Base-by-base conservation (phyloP, 148 eudicot genomes). In the Polygonum aviculare region DNA sequence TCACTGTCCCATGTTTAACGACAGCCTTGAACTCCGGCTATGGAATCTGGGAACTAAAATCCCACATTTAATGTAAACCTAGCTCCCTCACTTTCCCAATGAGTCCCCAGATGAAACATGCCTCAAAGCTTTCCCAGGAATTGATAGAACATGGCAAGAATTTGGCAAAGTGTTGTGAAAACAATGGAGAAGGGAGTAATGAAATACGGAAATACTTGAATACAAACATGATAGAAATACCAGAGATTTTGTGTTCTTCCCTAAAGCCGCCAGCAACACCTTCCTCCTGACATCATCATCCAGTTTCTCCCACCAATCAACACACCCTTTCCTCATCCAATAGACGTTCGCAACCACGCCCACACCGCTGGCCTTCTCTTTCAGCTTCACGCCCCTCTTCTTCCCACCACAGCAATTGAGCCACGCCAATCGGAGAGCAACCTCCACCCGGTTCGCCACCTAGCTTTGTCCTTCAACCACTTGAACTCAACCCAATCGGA, bases 281-380 rank as follows among this genome's bases (percentile, higher is more conserved):
- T 83, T 88, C 76, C 69, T 74, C 84, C 74, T 88, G 12, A 82
- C 76, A 7, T 75, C 79, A 39, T 31, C 76, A 69, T 87, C 88
- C 88, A 95, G 88, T 77, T 82, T 89, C 48, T 77, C 82, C 99
- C 99, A 95, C 97, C 99, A 95, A 78, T 95, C 97, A 83, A 92
- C 48, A 76, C 94, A 92, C 41, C 99, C 99, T 69, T 84, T 90
- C 86, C 92, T 92, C 86, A 97, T 90, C 99, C 97, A 95, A 85
- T 82, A 95, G 65, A 84, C 88, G 84, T 95, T 95, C 0, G 84
- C 88, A 11, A 90, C 94, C 41, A 90, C 79, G 3, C 99, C 94
- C 12, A 79, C 86, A 14, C 67, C 77, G 40, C 74, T 86, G 12
- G 79, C 82, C 71, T 82, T 90, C 67, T 92, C 97, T 76, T 90